Base-by-base conservation (phyloP, 2,329 filamentous ascomycete genomes). In the Hypomyces rosellus region DNA sequence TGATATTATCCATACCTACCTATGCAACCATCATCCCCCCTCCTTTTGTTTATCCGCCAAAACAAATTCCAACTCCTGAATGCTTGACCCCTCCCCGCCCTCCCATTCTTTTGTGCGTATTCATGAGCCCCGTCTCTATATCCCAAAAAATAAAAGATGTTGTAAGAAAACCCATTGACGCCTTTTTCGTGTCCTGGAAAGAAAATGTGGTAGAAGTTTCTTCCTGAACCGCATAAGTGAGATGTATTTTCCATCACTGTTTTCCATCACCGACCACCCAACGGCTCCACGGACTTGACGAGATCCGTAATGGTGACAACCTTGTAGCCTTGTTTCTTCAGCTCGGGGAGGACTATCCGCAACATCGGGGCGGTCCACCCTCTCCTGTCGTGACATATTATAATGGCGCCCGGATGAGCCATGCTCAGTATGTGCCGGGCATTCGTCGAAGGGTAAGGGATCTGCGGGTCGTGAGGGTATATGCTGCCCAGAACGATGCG, bases 401-500 rank as follows among this genome's bases (percentile, higher is more conserved):
- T 84, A 51, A 96, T 85, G 25, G 80, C 84, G 0, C 90, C 90
- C 0, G 86, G 84, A 43, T 80, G 74, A 34, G 86, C 74, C 85
- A 90, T 89, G 69, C 87, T 89, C 58, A 95, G 66, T 4, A 95
- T 80, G 70, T 95, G 89, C 57, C 73, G 75, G 7, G 88, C 85
- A 68, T 96, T 96, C 47, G 90, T 58, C 55, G 73, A 71, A 57
- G 81, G 77, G 61, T 79, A 84, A 9, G 74, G 74, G 51, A 96
- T 85, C 74, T 95, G 89, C n/a, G 90, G 84, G 69, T 96, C 90
- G 70, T 95, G 89, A 5, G 90, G 90, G 68, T 95, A 96, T 38
- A 96, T 84, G 65, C 83, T 84, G 3, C 90, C 90, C 37, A 96
- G 71, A n/a, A 90, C 85, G 46, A 93, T 74, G 45, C 76, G 74